phyloP scores from a whole-genome alignment of 768 basidiomycete genomes.

The Tricholoma sp. region DNA sequence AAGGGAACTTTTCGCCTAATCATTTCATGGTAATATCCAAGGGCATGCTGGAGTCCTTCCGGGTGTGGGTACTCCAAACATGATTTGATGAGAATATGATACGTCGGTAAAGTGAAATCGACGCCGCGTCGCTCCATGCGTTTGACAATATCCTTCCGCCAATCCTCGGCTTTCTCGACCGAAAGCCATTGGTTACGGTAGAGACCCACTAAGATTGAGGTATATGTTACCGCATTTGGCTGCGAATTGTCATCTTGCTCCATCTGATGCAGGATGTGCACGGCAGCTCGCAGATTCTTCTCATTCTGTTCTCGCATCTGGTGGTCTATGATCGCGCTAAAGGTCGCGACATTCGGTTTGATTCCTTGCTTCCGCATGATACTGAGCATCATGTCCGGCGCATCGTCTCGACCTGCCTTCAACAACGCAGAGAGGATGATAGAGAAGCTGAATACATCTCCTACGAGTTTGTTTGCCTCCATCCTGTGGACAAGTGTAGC shows the following conservation, averaged over 20 bases:
- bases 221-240: slow-evolving; percentile 83
- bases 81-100: slow-evolving; percentile 73
- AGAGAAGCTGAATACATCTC: slow-evolving; percentile 85
- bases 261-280: slow-evolving; percentile 73
- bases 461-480: slow-evolving; percentile 44
- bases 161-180: slow-evolving; percentile 37
- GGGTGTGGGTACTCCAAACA: slow-evolving; percentile 48
- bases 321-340: slow-evolving; percentile 74
- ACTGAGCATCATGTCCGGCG: slow-evolving; percentile 54
- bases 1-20: slow-evolving; percentile 38
- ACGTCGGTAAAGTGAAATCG: slow-evolving; percentile 55
- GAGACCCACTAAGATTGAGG: slow-evolving; percentile 68
- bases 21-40: slow-evolving; percentile 63
- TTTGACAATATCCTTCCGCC: slow-evolving; percentile 43
- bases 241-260: slow-evolving; percentile 45
- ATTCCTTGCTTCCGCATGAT: slow-evolving; percentile 77
- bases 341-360: slow-evolving; percentile 68
- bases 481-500: slow-evolving; percentile 55
- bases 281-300: slow-evolving; percentile 51
- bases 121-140: slow-evolving; percentile 57
- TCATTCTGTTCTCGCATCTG: slow-evolving; percentile 56
- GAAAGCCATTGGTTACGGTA: slow-evolving; percentile 54
- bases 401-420: slow-evolving; percentile 60
- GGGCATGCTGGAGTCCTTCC: slow-evolving; percentile 48
- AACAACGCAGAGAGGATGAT: slow-evolving; percentile 78